Conservation (phyloP, 805 yeast genomes). For the Ogataea angusta region DNA sequence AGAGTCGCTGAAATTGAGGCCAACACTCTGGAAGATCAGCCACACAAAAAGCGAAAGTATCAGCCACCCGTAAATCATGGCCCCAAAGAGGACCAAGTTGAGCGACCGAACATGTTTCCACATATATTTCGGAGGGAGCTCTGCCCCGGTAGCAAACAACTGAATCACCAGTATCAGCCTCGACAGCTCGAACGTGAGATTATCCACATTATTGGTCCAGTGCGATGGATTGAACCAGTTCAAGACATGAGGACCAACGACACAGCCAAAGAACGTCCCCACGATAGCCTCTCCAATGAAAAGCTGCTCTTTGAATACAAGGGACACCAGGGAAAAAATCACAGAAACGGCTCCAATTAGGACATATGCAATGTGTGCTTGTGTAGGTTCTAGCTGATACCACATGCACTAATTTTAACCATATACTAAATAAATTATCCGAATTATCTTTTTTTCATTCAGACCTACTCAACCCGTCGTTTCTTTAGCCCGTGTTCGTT, state of each 20-base stretch:
- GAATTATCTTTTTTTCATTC: neutral
- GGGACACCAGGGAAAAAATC: slow-evolving; percentile 74
- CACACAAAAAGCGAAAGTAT: slow-evolving; percentile 77
- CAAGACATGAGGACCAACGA: slow-evolving; percentile 84
- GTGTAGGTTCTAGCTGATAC: slow-evolving; percentile 24
- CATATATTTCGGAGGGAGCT: slow-evolving; percentile 87
- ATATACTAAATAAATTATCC: neutral
- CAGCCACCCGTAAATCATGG: slow-evolving; percentile 90
- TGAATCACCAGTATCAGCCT: slow-evolving; percentile 82
- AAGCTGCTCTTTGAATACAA: slow-evolving; percentile 76
- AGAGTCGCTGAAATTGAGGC: slow-evolving; percentile 63
- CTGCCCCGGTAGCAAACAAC: slow-evolving; percentile 93
- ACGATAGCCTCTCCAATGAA: slow-evolving; percentile 91
- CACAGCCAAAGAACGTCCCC: slow-evolving; percentile 79
- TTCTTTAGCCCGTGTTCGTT: slow-evolving; percentile 9
- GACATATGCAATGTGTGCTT: slow-evolving; percentile 85
- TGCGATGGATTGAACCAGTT: slow-evolving; percentile 77
- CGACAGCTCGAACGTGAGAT: slow-evolving; percentile 77
- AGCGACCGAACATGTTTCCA: slow-evolving; percentile 79
- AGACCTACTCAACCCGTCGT: slow-evolving; percentile 3
- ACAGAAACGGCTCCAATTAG: slow-evolving; percentile 80
- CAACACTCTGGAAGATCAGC: slow-evolving; percentile 61
- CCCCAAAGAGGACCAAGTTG: slow-evolving; percentile 69
- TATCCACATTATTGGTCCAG: slow-evolving; percentile 66
- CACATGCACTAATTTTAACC: slow-evolving; percentile 12